phyloP scores from a whole-genome alignment of 176 grass and related monocot species.

The Guadua angustifolia region DNA sequence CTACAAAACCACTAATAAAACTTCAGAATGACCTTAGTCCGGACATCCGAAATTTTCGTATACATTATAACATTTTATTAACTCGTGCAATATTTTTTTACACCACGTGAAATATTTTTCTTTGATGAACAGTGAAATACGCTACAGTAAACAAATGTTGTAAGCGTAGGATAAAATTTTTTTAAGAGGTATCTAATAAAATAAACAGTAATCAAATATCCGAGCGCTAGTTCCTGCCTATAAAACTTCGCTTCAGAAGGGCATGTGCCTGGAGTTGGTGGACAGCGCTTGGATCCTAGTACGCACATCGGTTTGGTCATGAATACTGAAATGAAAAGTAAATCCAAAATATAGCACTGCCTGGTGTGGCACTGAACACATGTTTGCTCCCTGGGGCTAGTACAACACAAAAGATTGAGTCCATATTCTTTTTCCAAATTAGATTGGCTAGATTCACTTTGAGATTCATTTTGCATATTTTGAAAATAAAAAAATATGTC shows the following conservation, averaged over 20 bases:
- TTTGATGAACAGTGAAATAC: no score
- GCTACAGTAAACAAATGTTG: no score
- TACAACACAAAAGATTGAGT: background rate
- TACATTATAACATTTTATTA: no score
- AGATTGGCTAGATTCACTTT: background rate
- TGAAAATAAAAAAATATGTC: background rate
- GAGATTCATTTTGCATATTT: background rate
- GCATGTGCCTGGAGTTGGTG: background rate
- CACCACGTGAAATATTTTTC: no score
- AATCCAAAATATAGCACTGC: background rate
- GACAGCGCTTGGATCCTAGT: background rate
- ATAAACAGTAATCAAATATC: no score
- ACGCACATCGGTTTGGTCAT: background rate
- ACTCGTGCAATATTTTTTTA: no score
- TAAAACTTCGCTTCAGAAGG: background rate
- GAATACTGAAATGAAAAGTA: background rate
- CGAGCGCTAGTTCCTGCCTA: no score
- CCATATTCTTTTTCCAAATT: background rate
- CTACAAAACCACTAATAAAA: background rate
- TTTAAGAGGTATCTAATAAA: no score
- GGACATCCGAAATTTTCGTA: no score
- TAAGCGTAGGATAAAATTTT: no score
- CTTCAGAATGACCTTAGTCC: no score
- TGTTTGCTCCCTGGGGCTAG: background rate
- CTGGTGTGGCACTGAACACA: background rate